Evolutionary conservation across 1,284 basidiomycete species (phyloP), one percentile per base, ranked within the genome.

Genomic region (Pseudozyma flocculosa): DNA sequence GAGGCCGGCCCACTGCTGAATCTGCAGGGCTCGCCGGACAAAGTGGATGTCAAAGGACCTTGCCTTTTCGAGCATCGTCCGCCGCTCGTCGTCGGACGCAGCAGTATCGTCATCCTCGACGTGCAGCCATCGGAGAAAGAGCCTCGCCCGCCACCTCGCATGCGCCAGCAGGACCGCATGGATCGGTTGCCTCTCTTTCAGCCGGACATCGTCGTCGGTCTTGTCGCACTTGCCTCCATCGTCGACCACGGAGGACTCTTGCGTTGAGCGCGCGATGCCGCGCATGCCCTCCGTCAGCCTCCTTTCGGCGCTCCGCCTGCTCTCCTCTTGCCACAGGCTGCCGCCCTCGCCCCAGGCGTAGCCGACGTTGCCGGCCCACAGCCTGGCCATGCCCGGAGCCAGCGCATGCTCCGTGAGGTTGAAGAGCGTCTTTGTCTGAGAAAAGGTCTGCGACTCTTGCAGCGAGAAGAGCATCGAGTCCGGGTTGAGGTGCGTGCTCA

Each of bases 41-140:
- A 43, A 43, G 41, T 43, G 41, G 41, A 43, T 43, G 41, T 43
- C 41, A 17, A 43, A 43, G 8, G 41, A 24, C 5, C 41, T 4
- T 3, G 41, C 41, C 17, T 29, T 19, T 19, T 19, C 18, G 11
- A 40, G 9, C 38, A 40, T 40, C 38, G 36, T 37, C 5, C 26
- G n/a, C n/a, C n/a, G n/a, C n/a, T n/a, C n/a, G n/a, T n/a, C n/a
- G n/a, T n/a, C n/a, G n/a, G n/a, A n/a, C n/a, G n/a, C n/a, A n/a
- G n/a, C n/a, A n/a, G n/a, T 17, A 13, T 17, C 32, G 7, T 34
- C 7, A 3, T 17, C 11, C 10, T 34, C 8, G 32, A 17, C 14
- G 10, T 21, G 5, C 14, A 40, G 39, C 39, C 18, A 40, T 5
- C 41, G 41, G n/a, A 24, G 23, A 17, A 43, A 30, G 5, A 18